phyloP scores from a whole-genome alignment of 2,329 filamentous ascomycete species.

The Zopfia rhizophila region DNA sequence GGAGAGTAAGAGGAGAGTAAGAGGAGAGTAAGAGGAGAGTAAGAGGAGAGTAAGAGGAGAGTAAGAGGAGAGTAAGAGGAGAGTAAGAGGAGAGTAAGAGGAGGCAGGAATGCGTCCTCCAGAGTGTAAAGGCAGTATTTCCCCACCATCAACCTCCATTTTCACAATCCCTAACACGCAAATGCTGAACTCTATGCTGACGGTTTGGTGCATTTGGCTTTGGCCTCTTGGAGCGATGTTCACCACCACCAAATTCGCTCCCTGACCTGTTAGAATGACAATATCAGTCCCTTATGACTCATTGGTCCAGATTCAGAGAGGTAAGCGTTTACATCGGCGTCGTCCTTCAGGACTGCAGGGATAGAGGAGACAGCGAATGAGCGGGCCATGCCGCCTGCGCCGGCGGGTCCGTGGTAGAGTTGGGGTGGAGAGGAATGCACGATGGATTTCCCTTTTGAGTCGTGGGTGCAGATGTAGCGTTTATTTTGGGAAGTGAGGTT shows the following conservation, averaged over 20 bases:
- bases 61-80: no score
- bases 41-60: no score
- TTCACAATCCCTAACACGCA: slow-evolving; percentile 27
- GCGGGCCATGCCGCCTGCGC: slow-evolving; percentile 30
- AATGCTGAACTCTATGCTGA: slow-evolving; percentile 31
- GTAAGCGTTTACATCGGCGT: slow-evolving; percentile 55
- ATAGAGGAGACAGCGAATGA: slow-evolving; percentile 55
- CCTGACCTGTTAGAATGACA: slow-evolving; percentile 18
- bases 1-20: no score
- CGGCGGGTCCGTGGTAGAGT: slow-evolving; percentile 29
- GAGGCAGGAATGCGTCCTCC: slow-evolving; percentile 24
- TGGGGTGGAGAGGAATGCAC: slow-evolving; percentile 42
- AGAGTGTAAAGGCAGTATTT: slow-evolving; percentile 21
- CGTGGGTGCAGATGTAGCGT: slow-evolving; percentile 50
- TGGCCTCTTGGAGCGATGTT: slow-evolving; percentile 26
- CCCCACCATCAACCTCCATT: slow-evolving; percentile 31
- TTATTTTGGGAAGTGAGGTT: slow-evolving; percentile 34
- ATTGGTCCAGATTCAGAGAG: slow-evolving; percentile 10
- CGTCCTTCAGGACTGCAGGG: slow-evolving; percentile 53
- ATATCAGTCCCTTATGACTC: slow-evolving; percentile 23
- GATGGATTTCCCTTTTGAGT: slow-evolving; percentile 48
- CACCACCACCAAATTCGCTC: slow-evolving; percentile 24
- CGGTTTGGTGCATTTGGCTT: slow-evolving; percentile 30
- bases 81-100: no score
- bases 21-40: no score